Conservation (phyloP, 2,329 filamentous ascomycete genomes). For the Diplodia mutila region DNA sequence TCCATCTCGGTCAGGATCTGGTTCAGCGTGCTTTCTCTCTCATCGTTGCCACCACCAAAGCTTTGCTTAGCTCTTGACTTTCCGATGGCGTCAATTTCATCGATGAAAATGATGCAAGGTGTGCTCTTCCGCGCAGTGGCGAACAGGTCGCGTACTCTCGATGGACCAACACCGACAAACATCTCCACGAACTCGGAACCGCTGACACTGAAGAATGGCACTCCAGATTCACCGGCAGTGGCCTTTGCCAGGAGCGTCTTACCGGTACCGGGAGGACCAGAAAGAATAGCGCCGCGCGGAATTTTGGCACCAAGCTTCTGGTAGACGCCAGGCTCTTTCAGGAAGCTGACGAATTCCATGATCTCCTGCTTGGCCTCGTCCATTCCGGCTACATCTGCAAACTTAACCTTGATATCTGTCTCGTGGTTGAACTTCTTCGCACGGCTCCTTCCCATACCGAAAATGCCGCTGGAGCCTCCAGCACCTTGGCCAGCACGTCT, state of each 20-base stretch:
- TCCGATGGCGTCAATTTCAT: slow-evolving; percentile 98
- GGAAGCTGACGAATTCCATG: slow-evolving; percentile 98
- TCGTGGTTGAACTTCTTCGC: slow-evolving; percentile 98
- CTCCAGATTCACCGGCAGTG: slow-evolving; percentile 92
- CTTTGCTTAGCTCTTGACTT: slow-evolving; percentile 83
- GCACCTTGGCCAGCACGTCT: slow-evolving; percentile 69
- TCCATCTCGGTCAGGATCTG: slow-evolving; percentile 99
- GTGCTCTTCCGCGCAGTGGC: slow-evolving; percentile 93
- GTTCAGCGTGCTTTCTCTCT: slow-evolving; percentile 94
- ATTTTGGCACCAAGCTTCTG: slow-evolving; percentile 97
- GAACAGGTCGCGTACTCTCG: slow-evolving; percentile 91
- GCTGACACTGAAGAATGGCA: slow-evolving; percentile 97
- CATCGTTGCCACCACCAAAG: slow-evolving; percentile 90
- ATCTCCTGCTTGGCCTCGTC: slow-evolving; percentile 98
- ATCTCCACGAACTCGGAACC: slow-evolving; percentile 99
- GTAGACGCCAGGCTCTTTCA: slow-evolving; percentile 91
- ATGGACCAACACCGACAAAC: slow-evolving; percentile 98
- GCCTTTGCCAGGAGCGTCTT: slow-evolving; percentile 97
- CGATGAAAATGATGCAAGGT: slow-evolving; percentile 99
- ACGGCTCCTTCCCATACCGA: slow-evolving; percentile 93
- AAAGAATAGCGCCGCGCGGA: slow-evolving; percentile 91
- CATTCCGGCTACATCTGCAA: slow-evolving; percentile 94
- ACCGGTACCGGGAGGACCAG: slow-evolving; percentile 96
- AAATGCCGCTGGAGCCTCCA: slow-evolving; percentile 74
- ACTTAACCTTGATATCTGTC: slow-evolving; percentile 94